Base-by-base conservation (phyloP, 2,329 filamentous ascomycete species). In the Peltaster fructicola region DNA sequence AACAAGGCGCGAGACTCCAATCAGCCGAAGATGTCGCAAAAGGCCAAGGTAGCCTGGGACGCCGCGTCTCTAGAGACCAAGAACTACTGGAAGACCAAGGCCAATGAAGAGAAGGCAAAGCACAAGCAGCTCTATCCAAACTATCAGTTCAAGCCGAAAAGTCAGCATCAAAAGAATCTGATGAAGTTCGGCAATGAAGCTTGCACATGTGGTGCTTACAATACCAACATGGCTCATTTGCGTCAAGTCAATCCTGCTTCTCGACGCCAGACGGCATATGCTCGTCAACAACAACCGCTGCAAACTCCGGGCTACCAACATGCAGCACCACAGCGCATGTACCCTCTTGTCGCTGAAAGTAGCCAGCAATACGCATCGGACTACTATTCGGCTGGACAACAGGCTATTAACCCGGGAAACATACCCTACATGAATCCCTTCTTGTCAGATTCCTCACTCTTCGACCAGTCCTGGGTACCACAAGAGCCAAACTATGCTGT, bases 191-290 rank as follows among this genome's bases (percentile, higher is more conserved):
- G 33, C 16, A 12, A 14, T 9, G 13, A 22, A 3, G 13, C 9
- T 16, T 35, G 33, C 22, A 30, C 22, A 11, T 35, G 33, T 14
- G 33, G 33, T 20, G 33, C 33, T 13, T 35, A 26, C 17, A 8
- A 25, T 8, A 16, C 14, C 10, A 35, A 35, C 20, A 17, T 22
- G 12, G 15, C 16, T 3, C 22, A 27, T n/a, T n/a, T n/a, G n/a
- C n/a, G n/a, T n/a, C n/a, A n/a, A n/a, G n/a, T n/a, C n/a, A 17
- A 15, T 24, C 13, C 11, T 23, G 20, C 25, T 20, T 15, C 15
- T 23, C n/a, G 15, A 17, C 8, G 14, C 8, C 4, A 22, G 25
- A 4, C 20, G 18, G 4, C 20, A 15, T 7, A 27, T 22, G 4
- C 25, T 22, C 8, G 18, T 13, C n/a, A 27, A 27, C 21, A 14